Evolutionary conservation across 2,329 filamentous ascomycete genomes (phyloP), one percentile per base, ranked within the genome.

Genomic region (Fusarium sp.): DNA sequence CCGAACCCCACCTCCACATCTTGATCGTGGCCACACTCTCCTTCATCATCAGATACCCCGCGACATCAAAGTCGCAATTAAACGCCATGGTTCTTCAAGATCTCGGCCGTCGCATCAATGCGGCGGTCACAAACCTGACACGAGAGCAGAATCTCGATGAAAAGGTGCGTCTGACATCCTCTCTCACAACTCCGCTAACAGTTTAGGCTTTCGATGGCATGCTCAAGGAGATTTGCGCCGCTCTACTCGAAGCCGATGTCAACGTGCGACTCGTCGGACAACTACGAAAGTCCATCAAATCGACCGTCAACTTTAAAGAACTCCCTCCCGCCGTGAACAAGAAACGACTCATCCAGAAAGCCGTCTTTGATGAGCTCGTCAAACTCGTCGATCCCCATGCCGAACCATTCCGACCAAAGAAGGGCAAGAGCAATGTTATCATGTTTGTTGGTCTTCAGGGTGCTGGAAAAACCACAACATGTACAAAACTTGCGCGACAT

Each of bases 361-460:
- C 96, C 71, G 96, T 99, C 73, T 99, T 97, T 80, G 95, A 99
- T 78, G 94, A 98, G 80, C 90, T 99, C 53, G 95, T 98, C 72
- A 91, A 93, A 76, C 91, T 99, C 50, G 96, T 99, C 72, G 94
- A 99, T 76, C 96, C 96, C 26, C 95, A 98, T 81, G 91, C 93
- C 75, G 94, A 97, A 71, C 92, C 95, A 0, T 99, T 97, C 86
- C 96, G 97, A 80, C 94, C 95, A 23, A 97, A 97, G 84, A 99
- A 98, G 83, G 94, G 94, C 70, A 96, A 94, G 79, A 86, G 92
- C 68, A 99, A 98, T 80, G 93, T 99, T 77, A 98, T 99, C 81
- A 99, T 99, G 96, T 98, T 99, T 79, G 96, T 99, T 68, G 96
- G 96, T 83, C 86, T 99, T 48, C 96, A 99, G 81, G 96, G 96